Evolutionary conservation across 179 eudicot genomes (phyloP), one percentile per base, ranked within the genome.

Genomic region (Spergularia azorica): DNA sequence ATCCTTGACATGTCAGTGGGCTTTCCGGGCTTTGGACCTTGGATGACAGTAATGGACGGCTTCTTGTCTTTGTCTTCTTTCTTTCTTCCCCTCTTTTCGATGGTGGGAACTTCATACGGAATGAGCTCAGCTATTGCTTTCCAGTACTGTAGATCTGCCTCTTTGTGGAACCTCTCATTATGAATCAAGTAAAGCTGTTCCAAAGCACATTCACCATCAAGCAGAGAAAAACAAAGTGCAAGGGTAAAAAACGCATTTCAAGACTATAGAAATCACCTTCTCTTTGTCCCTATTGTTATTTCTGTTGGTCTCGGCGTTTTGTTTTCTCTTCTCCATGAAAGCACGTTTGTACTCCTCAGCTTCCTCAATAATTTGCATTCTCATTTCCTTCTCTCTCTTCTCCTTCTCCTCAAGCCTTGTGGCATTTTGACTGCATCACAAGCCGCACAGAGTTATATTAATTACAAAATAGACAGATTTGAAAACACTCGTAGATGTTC

Each of bases 21-120:
- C 81, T 94, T 94, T 52, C 98, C 98, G 5, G 98, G 97, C 71
- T 94, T 94, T 20, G 98, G 98, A 63, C 98, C 98, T 77, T 94
- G 98, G 76, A 94, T 73, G 66, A 92, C 87, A 10, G 88, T 84
- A 46, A 93, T 85, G 58, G 97, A 90, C 12, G 97, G 91, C 72
- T 91, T 93, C 88, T 95, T 94, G 41, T 93, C 98, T 71, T 56
- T 71, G 75, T 90, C 89, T 17, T 95, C 99, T 77, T 95, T 95
- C 90, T 93, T 95, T 71, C 90, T 90, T 80, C 95, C 87, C 76
- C 86, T 90, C 88, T 91, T 95, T 82, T 95, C 95, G 16, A 95
- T 87, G 72, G 82, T 88, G 75, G 97, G 85, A 77, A 95, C 95
- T 86, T 95, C 99, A 15, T 87, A 80, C 64, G 99, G 99, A 77